A percentile compares a stretch with the other conserved stretches of the same genome.
Conservation (phyloP, 139 green algal genomes). For the Chlorella sorokiniana region DNA sequence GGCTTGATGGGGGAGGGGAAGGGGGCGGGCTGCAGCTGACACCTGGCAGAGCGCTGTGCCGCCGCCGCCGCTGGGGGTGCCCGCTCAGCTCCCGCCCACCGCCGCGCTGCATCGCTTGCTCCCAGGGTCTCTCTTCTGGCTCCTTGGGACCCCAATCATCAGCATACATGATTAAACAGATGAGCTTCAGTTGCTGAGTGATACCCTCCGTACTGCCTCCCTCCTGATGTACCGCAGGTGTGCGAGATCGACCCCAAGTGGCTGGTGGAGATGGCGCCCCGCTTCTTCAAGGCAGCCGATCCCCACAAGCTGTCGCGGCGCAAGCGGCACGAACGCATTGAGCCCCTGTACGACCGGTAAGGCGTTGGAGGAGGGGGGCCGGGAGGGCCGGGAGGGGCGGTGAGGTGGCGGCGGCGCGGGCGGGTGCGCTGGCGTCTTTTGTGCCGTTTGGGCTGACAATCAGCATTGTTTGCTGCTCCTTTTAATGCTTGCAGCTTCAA, state of each 20-base stretch:
- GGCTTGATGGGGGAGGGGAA: background rate
- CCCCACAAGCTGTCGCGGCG: slow-evolving; percentile 86
- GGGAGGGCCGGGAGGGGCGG: too few species aligned
- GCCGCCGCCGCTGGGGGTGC: background rate
- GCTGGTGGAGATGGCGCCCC: slow-evolving; percentile 95
- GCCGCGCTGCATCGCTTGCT: too few species aligned
- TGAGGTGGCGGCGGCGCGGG: too few species aligned
- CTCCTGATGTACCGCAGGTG: slow-evolving; percentile 44
- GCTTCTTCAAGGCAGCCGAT: slow-evolving; percentile 96
- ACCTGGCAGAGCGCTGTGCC: background rate
- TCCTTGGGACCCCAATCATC: background rate
- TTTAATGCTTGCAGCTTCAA: slow-evolving; percentile 57
- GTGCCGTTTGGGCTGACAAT: too few species aligned
- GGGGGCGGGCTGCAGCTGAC: too few species aligned
- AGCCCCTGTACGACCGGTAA: slow-evolving; percentile 92
- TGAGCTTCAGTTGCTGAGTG: too few species aligned
- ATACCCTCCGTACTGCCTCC: background rate
- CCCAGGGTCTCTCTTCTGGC: too few species aligned
- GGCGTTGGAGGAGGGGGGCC: too few species aligned
- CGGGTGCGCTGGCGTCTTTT: too few species aligned
- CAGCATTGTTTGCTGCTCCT: too few species aligned
- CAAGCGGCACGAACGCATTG: slow-evolving; percentile 94
- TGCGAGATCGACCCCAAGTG: slow-evolving; percentile 95
- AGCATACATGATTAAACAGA: background rate
- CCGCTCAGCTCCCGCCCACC: too few species aligned